Base-by-base conservation (phyloP, 2,329 filamentous ascomycete genomes). In the Sclerotinia spermophila region DNA sequence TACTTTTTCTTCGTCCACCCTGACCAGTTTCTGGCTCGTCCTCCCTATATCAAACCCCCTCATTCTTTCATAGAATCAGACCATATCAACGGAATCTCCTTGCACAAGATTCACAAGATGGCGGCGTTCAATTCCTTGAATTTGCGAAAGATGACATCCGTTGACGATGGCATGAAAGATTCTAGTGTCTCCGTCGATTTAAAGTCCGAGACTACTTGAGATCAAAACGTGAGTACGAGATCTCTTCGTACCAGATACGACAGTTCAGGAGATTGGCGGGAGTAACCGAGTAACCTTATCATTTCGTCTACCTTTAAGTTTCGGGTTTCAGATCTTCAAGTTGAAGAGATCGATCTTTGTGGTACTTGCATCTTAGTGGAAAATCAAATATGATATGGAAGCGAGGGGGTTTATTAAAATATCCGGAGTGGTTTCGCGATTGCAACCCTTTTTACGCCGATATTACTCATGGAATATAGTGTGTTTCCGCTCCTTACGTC, bases 241-340 rank as follows among this genome's bases (percentile, higher is more conserved):
- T 53, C 10, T n/a, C 33, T 38, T 65, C 61, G 45, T 30, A 30
- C 45, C 33, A 30, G 30, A 48, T 40, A 38, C 33, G 5, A 51
- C 35, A 11, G 38, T 24, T 3, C 5, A 51, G 13, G 10, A 44
- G 44, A 38, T 38, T 27, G 24, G 35, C 61, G 61, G 61, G 45
- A 65, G 61, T 65, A 40, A 65, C 45, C 33, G 45, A 65, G 61
- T 65, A 40, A 65, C 45, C 33, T 51, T 53, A 40, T 65, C 45
- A 40, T 48, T 5, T 51, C 30, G 13, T 35, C 2, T 48, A 10
- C 8, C 44, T 11, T 40, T 35, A 17, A 24, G 5, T 30, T 15
- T 51, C 35, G 30, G 44, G 33, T 27, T 40, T 30, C 33, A 21
- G 35, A 53, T 40, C 21, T 19, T 30, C 45, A 53, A 40, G 13